A percentile compares a stretch with the other conserved stretches of the same genome.
Conservation (phyloP, 495 filamentous ascomycete genomes). For the Xylaria telfairii region DNA sequence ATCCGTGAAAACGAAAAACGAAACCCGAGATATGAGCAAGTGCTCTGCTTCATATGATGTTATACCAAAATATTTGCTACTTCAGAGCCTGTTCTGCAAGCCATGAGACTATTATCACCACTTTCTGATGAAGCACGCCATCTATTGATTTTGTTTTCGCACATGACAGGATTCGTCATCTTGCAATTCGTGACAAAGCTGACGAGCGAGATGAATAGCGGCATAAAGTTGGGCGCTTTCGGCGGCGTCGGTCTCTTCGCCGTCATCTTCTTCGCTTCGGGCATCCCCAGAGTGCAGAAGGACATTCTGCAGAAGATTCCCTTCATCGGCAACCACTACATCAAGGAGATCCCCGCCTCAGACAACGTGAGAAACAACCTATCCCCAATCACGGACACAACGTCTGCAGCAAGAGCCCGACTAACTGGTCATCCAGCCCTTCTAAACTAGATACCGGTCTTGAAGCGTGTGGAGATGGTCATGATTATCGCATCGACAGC, state of each 20-base stretch:
- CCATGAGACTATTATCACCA: slow-evolving; percentile 98
- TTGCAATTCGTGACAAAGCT: not conserved
- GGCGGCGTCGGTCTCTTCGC: slow-evolving; percentile 62
- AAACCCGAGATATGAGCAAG: not conserved
- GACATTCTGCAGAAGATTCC: slow-evolving; percentile 68
- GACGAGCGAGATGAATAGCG: slow-evolving; percentile 44
- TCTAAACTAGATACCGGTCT: slow-evolving; percentile 41
- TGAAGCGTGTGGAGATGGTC: not conserved
- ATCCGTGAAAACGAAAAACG: not conserved
- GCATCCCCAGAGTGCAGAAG: slow-evolving; percentile 59
- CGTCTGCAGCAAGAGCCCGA: too few species aligned
- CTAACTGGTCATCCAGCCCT: slow-evolving; percentile 43
- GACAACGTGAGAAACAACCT: slow-evolving; percentile 58
- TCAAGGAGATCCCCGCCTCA: slow-evolving; percentile 59
- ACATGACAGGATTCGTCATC: not conserved
- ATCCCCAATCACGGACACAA: not conserved
- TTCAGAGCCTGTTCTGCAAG: slow-evolving; percentile 88
- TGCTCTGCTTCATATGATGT: slow-evolving; percentile 72
- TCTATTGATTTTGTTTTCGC: slow-evolving; percentile 15
- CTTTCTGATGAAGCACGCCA: slow-evolving; percentile 72
- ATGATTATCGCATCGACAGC: slow-evolving; percentile 21
- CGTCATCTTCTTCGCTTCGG: slow-evolving; percentile 65
- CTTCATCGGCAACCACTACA: slow-evolving; percentile 54
- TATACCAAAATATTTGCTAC: slow-evolving; percentile 99
- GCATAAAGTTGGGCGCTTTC: slow-evolving; percentile 53